phyloP scores from a whole-genome alignment of 2,329 filamentous ascomycete species.

The Alternaria dauci region DNA sequence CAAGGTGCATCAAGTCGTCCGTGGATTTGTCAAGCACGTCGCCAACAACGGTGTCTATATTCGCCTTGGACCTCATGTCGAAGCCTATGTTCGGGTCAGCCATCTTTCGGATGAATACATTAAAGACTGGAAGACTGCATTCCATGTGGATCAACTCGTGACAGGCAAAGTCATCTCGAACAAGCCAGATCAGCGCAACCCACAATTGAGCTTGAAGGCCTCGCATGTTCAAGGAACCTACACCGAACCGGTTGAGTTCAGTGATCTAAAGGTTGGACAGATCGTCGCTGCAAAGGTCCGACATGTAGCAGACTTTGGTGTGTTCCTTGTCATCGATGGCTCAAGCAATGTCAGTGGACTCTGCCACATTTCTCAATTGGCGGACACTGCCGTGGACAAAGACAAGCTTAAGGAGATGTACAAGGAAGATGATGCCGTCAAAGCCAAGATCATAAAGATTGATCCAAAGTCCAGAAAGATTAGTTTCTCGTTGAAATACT shows the following conservation, averaged over 20 bases:
- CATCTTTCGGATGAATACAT: conserved; percentile 90
- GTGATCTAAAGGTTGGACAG: conserved; percentile 81
- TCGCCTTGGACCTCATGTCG: conserved; percentile 79
- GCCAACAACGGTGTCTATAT: conserved; percentile 90
- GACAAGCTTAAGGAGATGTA: conserved; percentile 91
- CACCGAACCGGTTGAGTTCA: conserved; percentile 73
- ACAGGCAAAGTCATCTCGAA: conserved; percentile 82
- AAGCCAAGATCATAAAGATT: conserved; percentile 85
- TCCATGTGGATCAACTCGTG: conserved; percentile 88
- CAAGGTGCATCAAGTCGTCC: conserved; percentile 77
- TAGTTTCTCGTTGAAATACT: conserved; percentile 91
- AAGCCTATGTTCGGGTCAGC: conserved; percentile 82
- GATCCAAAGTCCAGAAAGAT: conserved; percentile 79
- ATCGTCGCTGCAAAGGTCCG: conserved; percentile 88
- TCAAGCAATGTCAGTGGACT: conserved; percentile 90
- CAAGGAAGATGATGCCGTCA: conserved; percentile 89
- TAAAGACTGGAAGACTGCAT: conserved; percentile 94
- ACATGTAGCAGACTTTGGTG: conserved; percentile 94
- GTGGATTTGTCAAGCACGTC: conserved; percentile 92
- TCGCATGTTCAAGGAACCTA: conserved; percentile 85
- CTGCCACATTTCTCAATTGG: conserved; percentile 92
- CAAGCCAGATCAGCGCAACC: conserved; percentile 71
- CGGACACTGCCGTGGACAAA: conserved; percentile 81
- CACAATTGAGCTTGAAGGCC: conserved; percentile 87
- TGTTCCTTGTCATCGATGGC: conserved; percentile 89